Evolutionary conservation across 371 early-diverging fungal species (phyloP), one percentile per base, ranked within the genome.

Genomic region (Funneliformis caledonium): DNA sequence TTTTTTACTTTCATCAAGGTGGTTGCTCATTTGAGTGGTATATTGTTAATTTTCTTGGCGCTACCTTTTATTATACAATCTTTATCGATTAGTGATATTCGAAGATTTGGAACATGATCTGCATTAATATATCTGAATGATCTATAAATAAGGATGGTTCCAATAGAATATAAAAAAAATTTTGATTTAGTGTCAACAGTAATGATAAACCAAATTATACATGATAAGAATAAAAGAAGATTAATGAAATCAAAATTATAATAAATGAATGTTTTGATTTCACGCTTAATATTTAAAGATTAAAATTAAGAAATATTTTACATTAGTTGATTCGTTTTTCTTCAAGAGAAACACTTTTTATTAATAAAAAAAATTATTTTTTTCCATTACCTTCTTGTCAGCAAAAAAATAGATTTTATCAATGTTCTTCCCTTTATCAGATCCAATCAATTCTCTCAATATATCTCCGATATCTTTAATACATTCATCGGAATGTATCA

Each of bases 331-430:
- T 42, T 62, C 22, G 22, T 12, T 5, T 62, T 12, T 62, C 8
- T 8, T 19, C 22, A 62, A 62, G 6, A 64, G 6, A 64, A 64
- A 64, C n/a, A n/a, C n/a, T n/a, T n/a, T n/a, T n/a, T n/a, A n/a
- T n/a, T n/a, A n/a, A n/a, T n/a, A n/a, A 26, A 26, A 4, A 42
- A 68, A 45, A 8, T 2, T 7, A 47, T 48, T 12, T 67, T 37
- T 26, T 12, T 42, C 1, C 10, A 16, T 67, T 37, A 70, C 70
- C 70, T 70, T 45, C 48, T 70, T 70, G 47, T 70, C 70, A 12
- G 70, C 70, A 9, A 70, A 22, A 47, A 70, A 45, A 47, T 70
- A 70, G 22, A 70, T 26, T 45, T 42, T 5, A 11, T 70, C 47
- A 22, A 70, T 45, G 4, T 70, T 43, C 19, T 42, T 68, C 8